Base-by-base conservation (phyloP, 441 rosid species). In the Populus hybrid region DNA sequence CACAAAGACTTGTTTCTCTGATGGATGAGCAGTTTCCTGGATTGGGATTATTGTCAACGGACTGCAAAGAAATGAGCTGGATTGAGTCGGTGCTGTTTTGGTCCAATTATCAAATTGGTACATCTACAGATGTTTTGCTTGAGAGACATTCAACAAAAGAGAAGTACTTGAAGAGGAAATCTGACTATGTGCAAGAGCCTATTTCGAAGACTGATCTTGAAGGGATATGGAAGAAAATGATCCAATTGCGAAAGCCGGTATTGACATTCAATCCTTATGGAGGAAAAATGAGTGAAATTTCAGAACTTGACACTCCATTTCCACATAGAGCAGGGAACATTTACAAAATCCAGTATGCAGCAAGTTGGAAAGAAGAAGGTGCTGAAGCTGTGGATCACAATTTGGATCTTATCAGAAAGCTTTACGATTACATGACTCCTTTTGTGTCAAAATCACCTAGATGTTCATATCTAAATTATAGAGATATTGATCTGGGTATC, bases 381-480 rank as follows among this genome's bases (percentile, higher is more conserved):
- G 65, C 21, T 61, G 65, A 61, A 21, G 65, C 26, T 9, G 11
- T 61, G 28, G 65, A 21, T 8, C 28, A 9, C 14, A 81, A 82
- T 18, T 71, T 91, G 16, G 79, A 81, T 18, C 86, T 85, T 84
- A 82, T 88, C 28, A 83, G 89, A 76, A 82, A 81, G 36, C 64
- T 90, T 18, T 84, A 91, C 38, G 70, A 31, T 70, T 89, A 79
- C 77, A 86, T 88, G 96, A 68, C 82, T 6, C 87, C 94, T 6
- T 90, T 84, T 69, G 93, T 88, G 10, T 90, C 96, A 6, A 79
- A 75, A 63, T 78, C 82, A 65, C 96, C 97, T 3, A 84, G 97
- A 78, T 64, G 59, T 23, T 81, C 96, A 6, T 93, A 88, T 71
- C 84, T 89, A 63, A 91, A 91, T 68, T 90, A 91, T 56, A 85